A percentile compares a stretch with the other conserved stretches of the same genome.
phyloP scores from a whole-genome alignment of 257 asterid species.

The Galeopsis tetrahit region DNA sequence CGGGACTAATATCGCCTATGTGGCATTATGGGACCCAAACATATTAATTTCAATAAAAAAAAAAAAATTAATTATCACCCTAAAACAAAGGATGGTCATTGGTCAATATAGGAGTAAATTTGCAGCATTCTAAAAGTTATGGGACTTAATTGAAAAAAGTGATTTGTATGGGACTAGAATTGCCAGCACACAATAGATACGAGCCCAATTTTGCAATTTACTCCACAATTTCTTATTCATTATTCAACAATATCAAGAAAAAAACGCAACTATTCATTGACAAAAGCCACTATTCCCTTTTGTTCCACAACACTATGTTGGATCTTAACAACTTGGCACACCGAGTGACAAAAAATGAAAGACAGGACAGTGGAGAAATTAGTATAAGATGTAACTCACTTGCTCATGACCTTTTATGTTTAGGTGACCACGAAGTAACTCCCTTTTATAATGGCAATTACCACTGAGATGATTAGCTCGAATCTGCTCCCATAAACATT shows the following conservation, averaged over 20 bases:
- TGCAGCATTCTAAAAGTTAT: too few relatives aligned
- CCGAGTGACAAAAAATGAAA: background rate
- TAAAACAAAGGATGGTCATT: too few relatives aligned
- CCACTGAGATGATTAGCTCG: conserved; percentile 96
- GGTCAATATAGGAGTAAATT: too few relatives aligned
- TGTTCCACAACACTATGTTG: background rate
- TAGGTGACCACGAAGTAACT: conserved; percentile 70
- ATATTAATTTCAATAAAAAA: too few relatives aligned
- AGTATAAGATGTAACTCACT: conserved; percentile 43
- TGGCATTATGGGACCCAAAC: too few relatives aligned
- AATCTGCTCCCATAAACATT: conserved; percentile 49
- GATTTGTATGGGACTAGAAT: too few relatives aligned
- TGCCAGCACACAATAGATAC: too few relatives aligned
- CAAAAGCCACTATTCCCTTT: background rate
- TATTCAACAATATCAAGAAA: background rate
- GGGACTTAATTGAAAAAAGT: too few relatives aligned
- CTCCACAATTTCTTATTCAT: background rate
- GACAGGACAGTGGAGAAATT: background rate
- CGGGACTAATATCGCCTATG: too few relatives aligned
- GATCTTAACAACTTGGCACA: background rate
- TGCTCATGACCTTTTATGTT: conserved; percentile 80
- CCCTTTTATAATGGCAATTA: conserved; percentile 87
- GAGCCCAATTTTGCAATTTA: background rate
- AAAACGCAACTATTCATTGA: background rate
- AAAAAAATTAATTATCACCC: too few relatives aligned